Conservation (phyloP, 2,329 filamentous ascomycete species). For the Microdochium trichocladiopsis region DNA sequence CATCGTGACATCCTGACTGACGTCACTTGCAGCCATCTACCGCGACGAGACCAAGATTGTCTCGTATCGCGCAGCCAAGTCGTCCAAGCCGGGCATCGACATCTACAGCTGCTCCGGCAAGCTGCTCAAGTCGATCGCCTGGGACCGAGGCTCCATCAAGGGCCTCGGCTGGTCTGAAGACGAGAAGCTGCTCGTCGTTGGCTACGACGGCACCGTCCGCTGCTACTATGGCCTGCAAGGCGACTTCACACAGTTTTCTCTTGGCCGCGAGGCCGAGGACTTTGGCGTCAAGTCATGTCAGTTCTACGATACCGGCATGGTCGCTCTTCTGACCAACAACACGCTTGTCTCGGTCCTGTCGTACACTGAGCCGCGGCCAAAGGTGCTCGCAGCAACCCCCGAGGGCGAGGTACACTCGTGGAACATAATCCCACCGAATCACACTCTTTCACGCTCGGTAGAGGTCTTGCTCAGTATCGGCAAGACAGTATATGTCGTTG, state of each 20-base stretch:
- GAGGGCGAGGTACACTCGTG: slow-evolving; percentile 79
- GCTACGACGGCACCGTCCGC: slow-evolving; percentile 81
- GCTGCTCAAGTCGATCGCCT: slow-evolving; percentile 76
- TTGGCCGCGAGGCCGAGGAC: slow-evolving; percentile 85
- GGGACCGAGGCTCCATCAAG: slow-evolving; percentile 84
- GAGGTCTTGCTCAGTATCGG: slow-evolving; percentile 84
- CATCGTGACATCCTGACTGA: slow-evolving; percentile 13
- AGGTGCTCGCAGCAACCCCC: slow-evolving; percentile 68
- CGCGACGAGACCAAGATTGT: slow-evolving; percentile 82
- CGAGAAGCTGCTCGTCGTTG: slow-evolving; percentile 82
- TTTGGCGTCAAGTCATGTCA: slow-evolving; percentile 81
- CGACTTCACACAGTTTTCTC: slow-evolving; percentile 89
- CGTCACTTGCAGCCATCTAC: slow-evolving; percentile 61
- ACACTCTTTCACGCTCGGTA: slow-evolving; percentile 86
- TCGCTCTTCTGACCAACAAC: slow-evolving; percentile 86
- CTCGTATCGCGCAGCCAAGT: slow-evolving; percentile 64
- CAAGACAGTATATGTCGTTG: slow-evolving; percentile 78
- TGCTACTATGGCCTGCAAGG: slow-evolving; percentile 89
- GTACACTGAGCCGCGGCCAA: slow-evolving; percentile 86
- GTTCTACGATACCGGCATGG: slow-evolving; percentile 91
- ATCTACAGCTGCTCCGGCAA: slow-evolving; percentile 92
- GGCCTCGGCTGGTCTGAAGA: slow-evolving; percentile 95
- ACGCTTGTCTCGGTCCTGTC: slow-evolving; percentile 77
- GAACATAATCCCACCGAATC: slow-evolving; percentile 79
- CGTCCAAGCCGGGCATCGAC: slow-evolving; percentile 78